Evolutionary conservation across 768 basidiomycete species (phyloP), one percentile per base, ranked within the genome.

Genomic region (Naganishia antarctica): DNA sequence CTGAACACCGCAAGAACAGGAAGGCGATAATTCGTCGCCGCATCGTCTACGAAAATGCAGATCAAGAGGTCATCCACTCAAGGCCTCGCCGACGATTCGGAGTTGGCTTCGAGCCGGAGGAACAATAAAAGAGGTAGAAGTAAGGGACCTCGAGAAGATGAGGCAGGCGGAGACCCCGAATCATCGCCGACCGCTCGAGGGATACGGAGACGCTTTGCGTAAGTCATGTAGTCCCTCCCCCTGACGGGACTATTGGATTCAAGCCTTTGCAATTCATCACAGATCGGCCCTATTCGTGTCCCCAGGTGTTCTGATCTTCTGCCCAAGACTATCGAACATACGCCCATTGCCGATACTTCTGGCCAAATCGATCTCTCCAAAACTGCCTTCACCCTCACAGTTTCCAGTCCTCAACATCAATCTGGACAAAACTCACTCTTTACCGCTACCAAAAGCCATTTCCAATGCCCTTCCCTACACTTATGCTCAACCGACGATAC

Each of bases 401-500:
- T 26, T 29, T 40, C 32, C 31, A 50, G 32, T 48, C 4, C 18
- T 48, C 3, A 41, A 62, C 21, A 61, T 23, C 23, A 40, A 43
- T 37, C 46, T 49, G 44, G 46, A 40, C 23, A 40, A 61, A 8
- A 16, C 47, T 31, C 13, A 49, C 25, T 11, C 47, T 37, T 31
- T 62, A 7, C 61, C 46, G 21, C 46, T 50, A 12, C 61, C 61
- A 4, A 48, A 47, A 23, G 21, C 23, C 13, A 48, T 62, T 2
- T 7, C 47, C 46, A 47, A 48, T 28, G 61, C 34, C 4, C 34
- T 26, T 9, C 61, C 61, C 25, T 62, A 62, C 23, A 62, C 21
- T 44, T 62, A 62, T 23, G 61, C 26, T 13, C 61, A 49, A 21
- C 61, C 61, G 21, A 62, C 61, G 11, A 41, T 62, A 21, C 40